Base-by-base conservation (phyloP, 768 basidiomycete genomes). In the Myochromella boudieri region DNA sequence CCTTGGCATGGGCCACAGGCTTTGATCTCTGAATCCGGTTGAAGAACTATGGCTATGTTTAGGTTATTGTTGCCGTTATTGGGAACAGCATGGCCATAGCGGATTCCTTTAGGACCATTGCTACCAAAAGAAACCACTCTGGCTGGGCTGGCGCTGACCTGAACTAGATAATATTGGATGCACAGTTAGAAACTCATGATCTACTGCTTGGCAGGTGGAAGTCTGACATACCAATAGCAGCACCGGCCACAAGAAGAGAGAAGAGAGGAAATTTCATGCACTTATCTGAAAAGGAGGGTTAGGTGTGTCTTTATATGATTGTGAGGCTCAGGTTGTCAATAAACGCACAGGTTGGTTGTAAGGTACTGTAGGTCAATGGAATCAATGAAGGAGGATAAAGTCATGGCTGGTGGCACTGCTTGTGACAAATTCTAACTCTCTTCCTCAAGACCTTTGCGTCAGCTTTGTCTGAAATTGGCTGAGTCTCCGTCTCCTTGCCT, bases 111-210 rank as follows among this genome's bases (percentile, higher is more conserved):
- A n/a, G n/a, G n/a, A n/a, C n/a, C n/a, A n/a, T n/a, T n/a, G n/a
- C n/a, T n/a, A n/a, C n/a, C n/a, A n/a, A n/a, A n/a, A n/a, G n/a
- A n/a, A n/a, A n/a, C n/a, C n/a, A 83, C 66, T 15, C 77, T 68
- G 49, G 84, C 60, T 37, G 82, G 80, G 49, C 68, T 71, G 31
- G 81, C 77, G 38, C 63, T n/a, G 29, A 31, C 29, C 29, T 31
- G 29, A n/a, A n/a, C 29, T 31, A n/a, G 8, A 8, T 8, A 8
- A 8, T n/a, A 31, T 31, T n/a, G 29, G 8, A n/a, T 31, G 8
- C 8, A n/a, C 29, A 31, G 29, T 8, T n/a, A 31, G n/a, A 31
- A n/a, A 31, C 29, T 8, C 8, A n/a, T 8, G 9, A 31, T 8
- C 9, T 8, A n/a, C n/a, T 31, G 8, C n/a, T n/a, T n/a, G n/a